These are phyloP conservation scores for Aspergillus persii DNA, from an alignment of 2,329 filamentous ascomycete species.

Conservation along the genomic window DNA sequence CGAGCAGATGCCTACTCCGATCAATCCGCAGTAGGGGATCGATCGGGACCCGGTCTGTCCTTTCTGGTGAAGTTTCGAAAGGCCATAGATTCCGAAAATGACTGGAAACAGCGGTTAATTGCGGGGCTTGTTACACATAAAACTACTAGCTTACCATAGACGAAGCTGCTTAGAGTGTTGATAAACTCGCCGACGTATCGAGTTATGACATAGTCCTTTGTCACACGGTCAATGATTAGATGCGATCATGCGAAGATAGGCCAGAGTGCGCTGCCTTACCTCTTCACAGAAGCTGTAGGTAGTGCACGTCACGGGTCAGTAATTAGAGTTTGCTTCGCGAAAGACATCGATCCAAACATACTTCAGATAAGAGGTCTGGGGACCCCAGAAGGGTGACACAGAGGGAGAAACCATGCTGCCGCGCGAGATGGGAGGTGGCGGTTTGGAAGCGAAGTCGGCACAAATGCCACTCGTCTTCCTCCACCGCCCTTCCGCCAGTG, in stretches of 20 bases:
- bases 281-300: constrained; percentile 29
- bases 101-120: constrained; percentile 24
- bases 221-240: not conserved
- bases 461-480: not conserved
- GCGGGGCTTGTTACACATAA: not conserved
- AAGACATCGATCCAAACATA: constrained; percentile 9
- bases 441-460: not conserved
- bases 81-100: constrained; percentile 40
- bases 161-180: constrained; percentile 45
- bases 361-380: constrained; percentile 31
- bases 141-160: constrained; percentile 28
- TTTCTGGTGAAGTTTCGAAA: constrained; percentile 25
- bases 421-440: not conserved
- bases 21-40: constrained; percentile 40
- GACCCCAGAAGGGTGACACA: constrained; percentile 25
- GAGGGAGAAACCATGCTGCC: not conserved
- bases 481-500: not conserved
- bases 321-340: not conserved
- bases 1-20: constrained; percentile 32
- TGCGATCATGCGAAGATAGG: not conserved
- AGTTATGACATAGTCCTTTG: constrained; percentile 42
- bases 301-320: not conserved
- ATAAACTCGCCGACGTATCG: constrained; percentile 47
- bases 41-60: constrained; percentile 26
- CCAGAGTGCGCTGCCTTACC: constrained; percentile 12